Percentiles rank a stretch among this genome's conserved stretches.
Evolutionary conservation across 805 yeast genomes (phyloP).

Genomic region (Nakazawaea peltata): DNA sequence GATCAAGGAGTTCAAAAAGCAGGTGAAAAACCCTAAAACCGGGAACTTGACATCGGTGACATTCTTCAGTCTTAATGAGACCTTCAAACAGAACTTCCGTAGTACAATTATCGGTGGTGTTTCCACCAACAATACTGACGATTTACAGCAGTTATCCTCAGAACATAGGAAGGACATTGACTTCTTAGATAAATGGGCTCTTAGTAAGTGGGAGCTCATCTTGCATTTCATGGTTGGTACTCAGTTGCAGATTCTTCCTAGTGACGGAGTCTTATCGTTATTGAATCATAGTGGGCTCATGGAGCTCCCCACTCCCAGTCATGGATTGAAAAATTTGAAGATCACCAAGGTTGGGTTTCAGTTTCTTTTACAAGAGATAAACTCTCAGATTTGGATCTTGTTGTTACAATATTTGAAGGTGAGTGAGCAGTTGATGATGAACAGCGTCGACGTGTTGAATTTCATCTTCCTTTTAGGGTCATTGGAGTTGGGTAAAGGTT

Average conservation of each 20-base stretch:
- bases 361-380: conserved; percentile 84
- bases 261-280: conserved; percentile 72
- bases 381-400: conserved; percentile 92
- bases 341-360: conserved; percentile 94
- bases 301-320: conserved; percentile 42
- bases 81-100: conserved; percentile 67
- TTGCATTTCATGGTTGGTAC: conserved; percentile 98
- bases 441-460: conserved; percentile 91
- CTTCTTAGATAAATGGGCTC: conserved; percentile 72
- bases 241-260: conserved; percentile 58
- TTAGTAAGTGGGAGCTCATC: conserved; percentile 89
- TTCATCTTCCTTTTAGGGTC: conserved; percentile 93
- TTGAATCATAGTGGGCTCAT: conserved; percentile 78
- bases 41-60: conserved; percentile 22
- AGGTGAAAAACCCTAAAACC: conserved; percentile 25
- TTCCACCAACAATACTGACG: conserved; percentile 49
- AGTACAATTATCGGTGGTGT: conserved; percentile 85
- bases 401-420: conserved; percentile 79
- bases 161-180: conserved; percentile 38
- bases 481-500: conserved; percentile 82
- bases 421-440: conserved; percentile 82
- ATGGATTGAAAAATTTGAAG: conserved; percentile 30
- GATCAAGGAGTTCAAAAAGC: conserved; percentile 43
- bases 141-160: background rate
- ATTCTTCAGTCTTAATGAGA: conserved; percentile 50